Conservation (phyloP, 257 asterid genomes). For the Solanum sparsipilum region DNA sequence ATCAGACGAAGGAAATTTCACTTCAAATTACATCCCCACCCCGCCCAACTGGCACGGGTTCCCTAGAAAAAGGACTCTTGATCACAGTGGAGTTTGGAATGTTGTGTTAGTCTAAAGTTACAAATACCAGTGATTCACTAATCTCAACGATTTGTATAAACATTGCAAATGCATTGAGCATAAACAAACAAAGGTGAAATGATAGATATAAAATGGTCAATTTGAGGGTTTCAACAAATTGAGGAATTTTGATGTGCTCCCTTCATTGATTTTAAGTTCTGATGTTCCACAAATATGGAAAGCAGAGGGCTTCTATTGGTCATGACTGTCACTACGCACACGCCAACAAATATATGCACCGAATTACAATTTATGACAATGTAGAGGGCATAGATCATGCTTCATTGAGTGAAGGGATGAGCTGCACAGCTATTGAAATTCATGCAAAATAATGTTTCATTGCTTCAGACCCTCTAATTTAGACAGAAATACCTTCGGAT, state of each 20-base stretch:
- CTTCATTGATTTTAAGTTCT: neutral
- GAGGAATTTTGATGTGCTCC: neutral
- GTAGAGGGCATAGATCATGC: neutral
- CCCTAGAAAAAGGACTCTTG: neutral
- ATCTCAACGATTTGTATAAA: neutral
- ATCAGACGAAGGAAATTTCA: neutral
- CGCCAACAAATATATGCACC: neutral
- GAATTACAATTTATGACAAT: neutral
- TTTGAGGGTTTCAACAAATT: neutral
- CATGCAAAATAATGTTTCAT: neutral
- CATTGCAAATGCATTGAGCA: neutral
- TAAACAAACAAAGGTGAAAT: neutral
- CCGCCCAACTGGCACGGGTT: neutral
- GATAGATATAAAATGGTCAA: neutral
- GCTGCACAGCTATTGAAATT: neutral
- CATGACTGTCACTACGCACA: neutral
- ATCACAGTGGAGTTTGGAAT: neutral
- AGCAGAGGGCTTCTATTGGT: neutral
- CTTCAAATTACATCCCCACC: neutral
- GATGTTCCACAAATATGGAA: neutral
- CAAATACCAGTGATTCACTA: neutral
- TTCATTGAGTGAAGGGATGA: neutral
- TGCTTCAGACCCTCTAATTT: neutral
- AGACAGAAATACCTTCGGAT: conserved; percentile 68
- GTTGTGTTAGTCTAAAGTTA: neutral